phyloP scores from a whole-genome alignment of 2,329 filamentous ascomycete species.

The Didymosphaeria variabile region DNA sequence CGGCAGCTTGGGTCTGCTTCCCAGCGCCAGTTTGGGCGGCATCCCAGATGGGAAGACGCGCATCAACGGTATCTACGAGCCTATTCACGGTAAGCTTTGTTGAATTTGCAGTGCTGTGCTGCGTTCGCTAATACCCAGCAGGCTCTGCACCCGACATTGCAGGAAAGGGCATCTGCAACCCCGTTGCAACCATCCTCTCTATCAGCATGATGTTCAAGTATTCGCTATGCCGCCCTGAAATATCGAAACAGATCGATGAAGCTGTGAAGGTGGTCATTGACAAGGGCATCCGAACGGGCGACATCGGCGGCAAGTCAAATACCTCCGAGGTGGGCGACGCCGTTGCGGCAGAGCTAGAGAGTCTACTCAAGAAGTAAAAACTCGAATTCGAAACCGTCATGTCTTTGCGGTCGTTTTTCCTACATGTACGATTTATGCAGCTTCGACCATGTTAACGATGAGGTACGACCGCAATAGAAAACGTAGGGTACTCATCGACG shows the following conservation, averaged over 20 bases:
- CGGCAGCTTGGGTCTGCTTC: conserved; percentile 85
- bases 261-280: conserved; percentile 85
- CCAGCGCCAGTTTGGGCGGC: conserved; percentile 85
- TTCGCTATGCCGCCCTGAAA: conserved; percentile 79
- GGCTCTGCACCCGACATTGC: conserved; percentile 93
- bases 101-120: neutral
- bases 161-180: conserved; percentile 90
- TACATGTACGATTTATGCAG: neutral
- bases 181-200: conserved; percentile 89
- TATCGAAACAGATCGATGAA: conserved; percentile 81
- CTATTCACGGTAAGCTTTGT: conserved; percentile 81
- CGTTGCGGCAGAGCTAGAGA: conserved; percentile 76
- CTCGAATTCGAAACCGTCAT: neutral
- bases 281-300: conserved; percentile 78
- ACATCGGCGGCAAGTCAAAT: conserved; percentile 79
- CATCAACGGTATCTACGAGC: conserved; percentile 96
- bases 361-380: conserved; percentile 62
- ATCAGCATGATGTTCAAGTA: conserved; percentile 97
- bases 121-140: conserved; percentile 44
- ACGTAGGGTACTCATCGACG: too few relatives aligned
- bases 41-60: conserved; percentile 84
- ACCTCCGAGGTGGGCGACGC: conserved; percentile 87
- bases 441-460: neutral
- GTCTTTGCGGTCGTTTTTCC: neutral
- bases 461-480: too few relatives aligned